Conservation (phyloP, 805 yeast genomes). For the Candida tallmaniae region DNA sequence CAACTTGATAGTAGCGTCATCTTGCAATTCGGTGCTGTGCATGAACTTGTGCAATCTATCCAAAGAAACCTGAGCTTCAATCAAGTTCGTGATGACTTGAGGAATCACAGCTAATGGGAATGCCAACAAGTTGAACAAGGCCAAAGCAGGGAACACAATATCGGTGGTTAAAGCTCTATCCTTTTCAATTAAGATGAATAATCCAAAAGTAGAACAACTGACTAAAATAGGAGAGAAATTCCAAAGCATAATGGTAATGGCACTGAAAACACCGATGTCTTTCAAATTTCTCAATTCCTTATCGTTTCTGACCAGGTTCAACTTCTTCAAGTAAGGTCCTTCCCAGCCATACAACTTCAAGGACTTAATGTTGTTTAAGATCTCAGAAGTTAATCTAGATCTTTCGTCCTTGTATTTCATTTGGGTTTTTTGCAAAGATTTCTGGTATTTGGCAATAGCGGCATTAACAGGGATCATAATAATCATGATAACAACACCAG, state of each 20-base stretch:
- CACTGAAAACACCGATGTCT: conserved; percentile 67
- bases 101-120: conserved; percentile 95
- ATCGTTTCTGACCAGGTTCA: conserved; percentile 81
- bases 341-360: conserved; percentile 97
- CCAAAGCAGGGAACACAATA: conserved; percentile 84
- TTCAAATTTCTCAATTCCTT: conserved; percentile 75
- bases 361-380: conserved; percentile 86
- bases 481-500: conserved; percentile 79
- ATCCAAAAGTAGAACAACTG: conserved; percentile 82
- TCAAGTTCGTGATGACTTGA: conserved; percentile 75
- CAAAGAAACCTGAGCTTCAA: conserved; percentile 86
- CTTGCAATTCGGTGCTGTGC: conserved; percentile 73
- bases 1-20: conserved; percentile 61
- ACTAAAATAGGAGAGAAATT: conserved; percentile 85
- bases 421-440: conserved; percentile 71
- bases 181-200: conserved; percentile 59
- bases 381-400: conserved; percentile 83
- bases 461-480: conserved; percentile 80
- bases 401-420: conserved; percentile 91
- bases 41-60: conserved; percentile 72
- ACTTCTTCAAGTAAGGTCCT: conserved; percentile 67
- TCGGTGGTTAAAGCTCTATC: conserved; percentile 75
- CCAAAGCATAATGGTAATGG: conserved; percentile 73
- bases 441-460: conserved; percentile 60
- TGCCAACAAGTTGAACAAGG: conserved; percentile 79